Evolutionary conservation across 305 asterid genomes (phyloP).

Genomic region (Rubia tinctorum): DNA sequence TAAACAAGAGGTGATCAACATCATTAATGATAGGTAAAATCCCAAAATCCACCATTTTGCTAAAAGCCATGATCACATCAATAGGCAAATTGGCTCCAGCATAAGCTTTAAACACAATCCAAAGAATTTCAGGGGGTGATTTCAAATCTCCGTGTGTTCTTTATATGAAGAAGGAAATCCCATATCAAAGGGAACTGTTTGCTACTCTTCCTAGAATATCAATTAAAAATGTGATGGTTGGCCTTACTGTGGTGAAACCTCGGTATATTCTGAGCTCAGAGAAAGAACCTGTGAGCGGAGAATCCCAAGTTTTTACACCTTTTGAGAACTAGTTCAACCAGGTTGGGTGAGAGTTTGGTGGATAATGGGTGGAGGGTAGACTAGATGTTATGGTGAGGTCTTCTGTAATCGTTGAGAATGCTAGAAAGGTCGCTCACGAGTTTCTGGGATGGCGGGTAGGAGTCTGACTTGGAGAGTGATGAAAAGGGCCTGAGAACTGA

Average conservation of each 20-base stretch:
- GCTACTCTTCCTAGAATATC: slow-evolving; percentile 76
- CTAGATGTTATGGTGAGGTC: slow-evolving; percentile 80
- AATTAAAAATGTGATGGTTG: slow-evolving; percentile 64
- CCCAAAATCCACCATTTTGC: slow-evolving; percentile 83
- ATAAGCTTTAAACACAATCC: slow-evolving; percentile 67
- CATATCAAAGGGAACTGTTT: slow-evolving; percentile 78
- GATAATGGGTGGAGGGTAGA: slow-evolving; percentile 70
- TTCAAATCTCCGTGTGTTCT: slow-evolving; percentile 34
- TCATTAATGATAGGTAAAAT: slow-evolving; percentile 55
- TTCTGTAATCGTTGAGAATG: slow-evolving; percentile 73
- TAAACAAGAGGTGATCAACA: slow-evolving; percentile 70
- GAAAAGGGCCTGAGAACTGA: slow-evolving; percentile 10
- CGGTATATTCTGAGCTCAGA: slow-evolving; percentile 67
- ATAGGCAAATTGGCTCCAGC: slow-evolving; percentile 74
- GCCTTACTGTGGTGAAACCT: slow-evolving; percentile 60
- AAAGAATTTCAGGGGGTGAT: slow-evolving; percentile 53
- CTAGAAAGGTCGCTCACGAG: slow-evolving; percentile 79
- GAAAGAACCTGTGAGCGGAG: slow-evolving; percentile 90
- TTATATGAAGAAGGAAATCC: slow-evolving; percentile 73
- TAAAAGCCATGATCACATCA: slow-evolving; percentile 82
- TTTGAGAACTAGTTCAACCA: slow-evolving; percentile 81
- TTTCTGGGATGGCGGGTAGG: slow-evolving; percentile 33
- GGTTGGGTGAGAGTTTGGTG: slow-evolving; percentile 33
- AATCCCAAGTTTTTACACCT: slow-evolving; percentile 80
- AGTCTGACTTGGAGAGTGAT: slow-evolving; percentile 2